phyloP scores from a whole-genome alignment of 257 asterid genomes.

The Asclepias syriaca region DNA sequence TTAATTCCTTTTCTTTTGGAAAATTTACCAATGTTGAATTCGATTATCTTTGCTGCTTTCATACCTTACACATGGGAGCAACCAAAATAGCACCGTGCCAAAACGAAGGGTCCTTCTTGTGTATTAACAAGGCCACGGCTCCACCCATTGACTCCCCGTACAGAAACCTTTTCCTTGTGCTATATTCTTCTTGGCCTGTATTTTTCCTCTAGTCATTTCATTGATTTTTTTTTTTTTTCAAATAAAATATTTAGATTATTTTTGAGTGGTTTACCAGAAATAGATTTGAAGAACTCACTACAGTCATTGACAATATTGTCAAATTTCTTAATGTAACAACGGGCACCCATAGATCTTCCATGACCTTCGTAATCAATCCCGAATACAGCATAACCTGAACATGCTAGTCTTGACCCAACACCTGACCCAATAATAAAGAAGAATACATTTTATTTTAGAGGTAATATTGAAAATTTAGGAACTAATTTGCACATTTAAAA shows the following conservation, averaged over 20 bases:
- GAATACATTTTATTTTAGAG: too few relatives aligned
- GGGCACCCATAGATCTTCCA: slow-evolving; percentile 77
- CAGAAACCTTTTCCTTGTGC: slow-evolving; percentile 54
- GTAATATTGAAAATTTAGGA: too few relatives aligned
- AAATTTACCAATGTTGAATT: too few relatives aligned
- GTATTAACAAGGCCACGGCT: slow-evolving; percentile 68
- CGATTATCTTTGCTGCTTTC: too few relatives aligned
- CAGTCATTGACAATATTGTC: slow-evolving; percentile 71
- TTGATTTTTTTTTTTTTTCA: too few relatives aligned
- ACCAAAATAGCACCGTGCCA: slow-evolving; percentile 92
- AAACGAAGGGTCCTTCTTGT: slow-evolving; percentile 68
- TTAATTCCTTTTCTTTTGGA: too few relatives aligned
- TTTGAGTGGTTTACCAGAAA: slow-evolving; percentile 49
- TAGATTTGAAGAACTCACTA: slow-evolving; percentile 54
- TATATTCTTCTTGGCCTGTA: slow-evolving; percentile 61
- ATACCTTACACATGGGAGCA: slow-evolving; percentile 97
- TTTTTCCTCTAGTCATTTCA: background rate
- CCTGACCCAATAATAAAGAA: slow-evolving; percentile 28
- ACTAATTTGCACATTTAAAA: too few relatives aligned
- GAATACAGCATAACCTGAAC: slow-evolving; percentile 67
- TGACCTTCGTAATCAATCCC: slow-evolving; percentile 95
- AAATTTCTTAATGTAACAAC: slow-evolving; percentile 76
- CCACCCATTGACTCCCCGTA: slow-evolving; percentile 99
- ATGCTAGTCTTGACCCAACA: slow-evolving; percentile 64
- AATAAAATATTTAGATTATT: too few relatives aligned